Evolutionary conservation across 345 rosid genomes (phyloP).

Genomic region (Brassica cretica): DNA sequence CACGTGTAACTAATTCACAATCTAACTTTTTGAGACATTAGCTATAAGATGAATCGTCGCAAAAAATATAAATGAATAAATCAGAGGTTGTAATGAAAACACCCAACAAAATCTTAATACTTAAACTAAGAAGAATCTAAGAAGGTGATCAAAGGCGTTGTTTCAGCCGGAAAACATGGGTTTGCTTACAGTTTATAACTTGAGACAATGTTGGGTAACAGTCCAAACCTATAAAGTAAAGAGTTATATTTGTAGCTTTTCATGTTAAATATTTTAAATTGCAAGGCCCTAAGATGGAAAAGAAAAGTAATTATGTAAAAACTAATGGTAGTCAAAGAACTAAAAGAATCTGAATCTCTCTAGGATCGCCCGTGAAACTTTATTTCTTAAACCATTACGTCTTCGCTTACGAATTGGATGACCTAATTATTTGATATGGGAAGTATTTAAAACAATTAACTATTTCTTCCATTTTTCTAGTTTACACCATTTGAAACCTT

Average conservation of each 20-base stretch:
- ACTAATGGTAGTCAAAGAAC: conserved; percentile 16
- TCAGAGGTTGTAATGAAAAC: neutral
- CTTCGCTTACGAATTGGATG: conserved; percentile 14
- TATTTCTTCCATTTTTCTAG: neutral
- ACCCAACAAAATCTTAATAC: neutral
- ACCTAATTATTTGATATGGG: conserved; percentile 7
- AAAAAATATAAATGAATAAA: neutral
- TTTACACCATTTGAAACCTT: neutral
- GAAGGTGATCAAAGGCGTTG: conserved; percentile 23
- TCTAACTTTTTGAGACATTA: conserved; percentile 28
- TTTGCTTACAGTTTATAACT: conserved; percentile 14
- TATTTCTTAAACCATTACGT: conserved; percentile 20
- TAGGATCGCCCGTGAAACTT: conserved; percentile 18
- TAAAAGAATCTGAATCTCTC: conserved; percentile 27
- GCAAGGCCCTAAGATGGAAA: neutral
- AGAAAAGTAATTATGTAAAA: neutral
- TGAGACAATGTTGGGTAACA: neutral
- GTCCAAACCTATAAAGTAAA: neutral
- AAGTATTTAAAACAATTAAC: neutral
- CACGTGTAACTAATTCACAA: conserved; percentile 32
- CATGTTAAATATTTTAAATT: neutral
- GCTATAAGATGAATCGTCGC: conserved; percentile 22
- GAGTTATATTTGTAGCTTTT: conserved; percentile 9
- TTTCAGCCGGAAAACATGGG: conserved; percentile 37
- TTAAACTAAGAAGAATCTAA: neutral